A percentile compares a stretch with the other conserved stretches of the same genome.
These are phyloP conservation scores for Buxus sempervirens DNA, from an alignment of 164 flowering plant species.

Conservation along the genomic window DNA sequence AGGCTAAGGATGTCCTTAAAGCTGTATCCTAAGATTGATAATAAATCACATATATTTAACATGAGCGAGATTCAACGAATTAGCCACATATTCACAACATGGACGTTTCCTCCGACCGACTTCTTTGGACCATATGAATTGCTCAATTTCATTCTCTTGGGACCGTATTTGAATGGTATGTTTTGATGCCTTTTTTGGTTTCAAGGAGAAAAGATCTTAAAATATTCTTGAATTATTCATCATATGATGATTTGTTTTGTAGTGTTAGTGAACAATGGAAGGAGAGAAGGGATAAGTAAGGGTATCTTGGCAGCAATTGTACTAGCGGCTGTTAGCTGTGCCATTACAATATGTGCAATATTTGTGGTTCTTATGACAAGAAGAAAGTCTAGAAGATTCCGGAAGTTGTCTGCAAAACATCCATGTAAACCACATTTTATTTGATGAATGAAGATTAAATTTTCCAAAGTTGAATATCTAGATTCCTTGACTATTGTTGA, in stretches of 20 bases:
- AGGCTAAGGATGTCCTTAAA: slow-evolving; percentile 65
- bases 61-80: slow-evolving; percentile 53
- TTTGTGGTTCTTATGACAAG: slow-evolving; percentile 32
- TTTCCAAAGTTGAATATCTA: neutral
- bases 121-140: slow-evolving; percentile 83
- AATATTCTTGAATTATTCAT: neutral
- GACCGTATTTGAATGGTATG: slow-evolving; percentile 56
- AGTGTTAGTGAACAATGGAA: slow-evolving; percentile 24
- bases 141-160: slow-evolving; percentile 64
- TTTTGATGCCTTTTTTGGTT: neutral
- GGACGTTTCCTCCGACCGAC: slow-evolving; percentile 42
- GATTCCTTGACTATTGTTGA: neutral
- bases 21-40: slow-evolving; percentile 38
- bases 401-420: slow-evolving; percentile 31
- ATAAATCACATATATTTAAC: slow-evolving; percentile 35
- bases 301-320: slow-evolving; percentile 41
- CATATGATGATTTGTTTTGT: neutral
- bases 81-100: slow-evolving; percentile 37
- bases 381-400: slow-evolving; percentile 24
- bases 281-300: slow-evolving; percentile 32
- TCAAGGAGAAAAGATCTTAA: too few species aligned
- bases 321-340: slow-evolving; percentile 34
- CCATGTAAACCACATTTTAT: slow-evolving; percentile 33
- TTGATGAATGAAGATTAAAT: neutral
- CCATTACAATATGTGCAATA: slow-evolving; percentile 28